Base-by-base conservation (phyloP, 805 yeast species). In the Suhomyces sp. region DNA sequence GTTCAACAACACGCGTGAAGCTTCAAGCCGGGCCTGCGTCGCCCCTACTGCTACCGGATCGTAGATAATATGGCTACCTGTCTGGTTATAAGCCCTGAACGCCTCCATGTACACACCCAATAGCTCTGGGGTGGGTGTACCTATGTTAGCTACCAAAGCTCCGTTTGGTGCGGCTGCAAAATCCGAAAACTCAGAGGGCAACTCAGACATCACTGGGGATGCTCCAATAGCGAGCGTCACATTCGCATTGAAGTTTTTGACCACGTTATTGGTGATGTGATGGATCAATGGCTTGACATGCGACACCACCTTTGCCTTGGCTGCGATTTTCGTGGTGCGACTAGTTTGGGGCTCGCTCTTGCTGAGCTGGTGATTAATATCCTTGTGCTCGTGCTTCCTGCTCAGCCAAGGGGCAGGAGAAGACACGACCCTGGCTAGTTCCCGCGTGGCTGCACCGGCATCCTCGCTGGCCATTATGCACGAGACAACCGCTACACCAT, bases 21-120 rank as follows among this genome's bases (percentile, higher is more conserved):
- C 72, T 3, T 68, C 61, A 40, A 72, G 71, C 54, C 97, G 76
- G 5, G 81, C 78, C 3, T 62, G 52, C 0, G 96, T 78, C 0
- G 97, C 97, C 26, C 96, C 96, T 40, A 86, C 90, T 0, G 91
- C 97, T n/a, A 91, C 97, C 0, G 97, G 97, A 66, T 91, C 97
- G 59, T 87, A 85, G 0, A 91, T 82, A 31, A 91, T 79, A 3
- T 89, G 92, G 45, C 78, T 74, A 2, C 81, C 80, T 12, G 66
- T 59, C 12, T 62, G 64, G 62, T 86, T 87, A 65, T 91, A 90
- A 0, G 78, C 80, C 8, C 64, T 63, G 17, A 87, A 67, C 0
- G 93, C 96, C 2, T 63, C 60, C 22, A 73, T 58, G 55, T 81
- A 80, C 52, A 77, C 70, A 0, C 68, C 69, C 54, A 82, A 62